Percentiles rank a stretch among this genome's conserved stretches.
phyloP scores from a whole-genome alignment of 495 filamentous ascomycete species.

The Barbatosphaeria neglecta region DNA sequence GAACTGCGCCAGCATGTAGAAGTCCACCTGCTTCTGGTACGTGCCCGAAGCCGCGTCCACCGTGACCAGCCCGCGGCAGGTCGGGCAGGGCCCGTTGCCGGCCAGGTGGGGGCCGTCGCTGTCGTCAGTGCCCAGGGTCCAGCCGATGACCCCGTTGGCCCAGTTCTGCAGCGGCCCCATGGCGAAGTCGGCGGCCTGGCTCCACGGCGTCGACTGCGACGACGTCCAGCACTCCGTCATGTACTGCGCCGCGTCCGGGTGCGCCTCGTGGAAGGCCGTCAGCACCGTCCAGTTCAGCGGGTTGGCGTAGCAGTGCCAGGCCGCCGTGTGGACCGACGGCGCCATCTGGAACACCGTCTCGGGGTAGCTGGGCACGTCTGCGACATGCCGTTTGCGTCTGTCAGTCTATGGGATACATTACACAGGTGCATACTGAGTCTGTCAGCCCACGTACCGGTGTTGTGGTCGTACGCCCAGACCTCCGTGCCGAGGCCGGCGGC shows the following conservation, averaged over 20 bases:
- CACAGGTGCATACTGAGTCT: not conserved
- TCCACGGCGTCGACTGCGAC: conserved; percentile 27
- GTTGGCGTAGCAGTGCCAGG: conserved; percentile 46
- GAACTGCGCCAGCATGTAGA: conserved; percentile 48
- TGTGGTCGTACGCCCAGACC: conserved; percentile 47
- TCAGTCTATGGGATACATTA: not conserved
- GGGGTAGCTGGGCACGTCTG: conserved; percentile 33
- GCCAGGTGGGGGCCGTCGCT: conserved; percentile 41
- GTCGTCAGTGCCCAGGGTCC: conserved; percentile 41
- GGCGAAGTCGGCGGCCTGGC: conserved; percentile 40
- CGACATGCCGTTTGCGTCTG: not conserved
- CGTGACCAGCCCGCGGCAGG: conserved; percentile 38
- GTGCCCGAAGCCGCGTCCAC: conserved; percentile 25
- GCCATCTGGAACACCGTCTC: conserved; percentile 35
- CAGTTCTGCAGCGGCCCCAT: conserved; percentile 48
- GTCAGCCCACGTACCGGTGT: conserved; percentile 37
- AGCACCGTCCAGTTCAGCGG: conserved; percentile 39
- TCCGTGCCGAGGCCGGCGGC: conserved; percentile 28
- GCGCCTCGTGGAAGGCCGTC: conserved; percentile 32
- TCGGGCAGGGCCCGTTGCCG: conserved; percentile 30
- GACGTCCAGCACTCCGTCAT: conserved; percentile 51
- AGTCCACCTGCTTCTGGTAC: conserved; percentile 36
- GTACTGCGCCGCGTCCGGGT: conserved; percentile 36
- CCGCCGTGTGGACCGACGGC: conserved; percentile 30
- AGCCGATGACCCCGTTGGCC: conserved; percentile 39